Base-by-base conservation (phyloP, 1,284 basidiomycete species). In the Lentinula novae-zelandiae region DNA sequence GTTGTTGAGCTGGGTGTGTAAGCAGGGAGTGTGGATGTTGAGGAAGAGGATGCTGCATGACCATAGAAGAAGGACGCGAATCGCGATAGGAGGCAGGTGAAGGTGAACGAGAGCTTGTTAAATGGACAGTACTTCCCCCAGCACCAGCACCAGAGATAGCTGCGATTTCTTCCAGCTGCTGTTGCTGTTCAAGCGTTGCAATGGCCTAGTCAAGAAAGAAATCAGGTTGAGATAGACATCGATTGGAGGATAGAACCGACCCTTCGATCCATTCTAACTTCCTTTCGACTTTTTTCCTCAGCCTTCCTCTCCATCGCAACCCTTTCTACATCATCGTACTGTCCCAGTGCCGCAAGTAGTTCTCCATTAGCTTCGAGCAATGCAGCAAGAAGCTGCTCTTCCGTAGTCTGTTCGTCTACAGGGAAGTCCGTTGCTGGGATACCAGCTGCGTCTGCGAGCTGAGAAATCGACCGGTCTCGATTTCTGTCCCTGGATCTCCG, bases 291-390 rank as follows among this genome's bases (percentile, higher is more conserved):
- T 58, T 83, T 75, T 61, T 87, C 83, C 65, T 88, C 81, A 3
- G 81, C 78, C 62, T 80, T 79, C 55, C 82, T 78, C 69, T 90
- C 88, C 27, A 82, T 70, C 8, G 83, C 87, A 10, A 92, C 76
- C 22, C 85, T 77, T 62, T 86, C 80, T 36, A 91, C 72, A 67
- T 93, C 90, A 8, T 91, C 86, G 66, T 83, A 80, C 62, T 82
- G 74, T 36, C 72, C 68, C 64, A 86, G 69, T 7, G 78, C 80
- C 33, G 75, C 77, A 2, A 78, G 62, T 34, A 86, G 72, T n/a
- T 78, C 78, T 60, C 78, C 78, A 61, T 86, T 80, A 36, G 85
- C 80, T 48, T 72, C 75, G 39, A 87, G 71, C 55, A 86, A 72
- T 38, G 76, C 77, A 22, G 76, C 82, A 34, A 86, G 71, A 4